Conservation (phyloP, 129 eudicot genomes). For the Tagetes erecta region DNA sequence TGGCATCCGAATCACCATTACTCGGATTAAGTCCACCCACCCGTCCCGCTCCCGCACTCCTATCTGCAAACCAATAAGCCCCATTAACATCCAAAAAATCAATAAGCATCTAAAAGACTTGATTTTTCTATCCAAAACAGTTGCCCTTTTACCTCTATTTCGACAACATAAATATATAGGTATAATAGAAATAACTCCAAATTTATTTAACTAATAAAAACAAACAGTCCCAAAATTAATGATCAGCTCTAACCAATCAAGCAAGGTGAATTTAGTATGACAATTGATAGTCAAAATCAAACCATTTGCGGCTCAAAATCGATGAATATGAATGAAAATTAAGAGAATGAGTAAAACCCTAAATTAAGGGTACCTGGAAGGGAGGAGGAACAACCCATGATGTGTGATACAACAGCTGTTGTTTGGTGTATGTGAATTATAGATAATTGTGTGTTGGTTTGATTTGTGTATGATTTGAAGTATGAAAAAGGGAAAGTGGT, state of each 20-base stretch:
- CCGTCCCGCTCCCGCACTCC: constrained; percentile 59
- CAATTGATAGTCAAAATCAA: constrained; percentile 17
- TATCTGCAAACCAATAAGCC: constrained; percentile 48
- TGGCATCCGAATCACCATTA: constrained; percentile 55
- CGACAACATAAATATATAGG: no score
- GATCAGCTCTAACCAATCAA: background rate
- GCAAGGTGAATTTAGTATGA: constrained; percentile 5
- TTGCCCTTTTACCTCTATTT: no score
- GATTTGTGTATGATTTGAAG: constrained; percentile 23
- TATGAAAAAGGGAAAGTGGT: constrained; percentile 5
- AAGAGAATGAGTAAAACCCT: constrained; percentile 19
- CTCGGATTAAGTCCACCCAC: constrained; percentile 59
- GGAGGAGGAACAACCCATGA: constrained; percentile 75
- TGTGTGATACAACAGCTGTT: constrained; percentile 6
- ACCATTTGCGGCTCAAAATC: background rate
- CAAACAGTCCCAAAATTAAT: background rate
- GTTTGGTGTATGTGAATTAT: background rate
- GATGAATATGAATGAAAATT: background rate
- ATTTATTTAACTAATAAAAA: no score
- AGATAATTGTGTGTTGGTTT: constrained; percentile 4
- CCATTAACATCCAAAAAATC: constrained; percentile 5
- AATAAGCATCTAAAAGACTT: background rate
- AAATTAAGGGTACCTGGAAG: constrained; percentile 47
- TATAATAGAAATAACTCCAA: no score
- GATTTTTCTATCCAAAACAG: no score